Base-by-base conservation (phyloP, 129 eudicot genomes). In the Chrysanthemum seticuspe region DNA sequence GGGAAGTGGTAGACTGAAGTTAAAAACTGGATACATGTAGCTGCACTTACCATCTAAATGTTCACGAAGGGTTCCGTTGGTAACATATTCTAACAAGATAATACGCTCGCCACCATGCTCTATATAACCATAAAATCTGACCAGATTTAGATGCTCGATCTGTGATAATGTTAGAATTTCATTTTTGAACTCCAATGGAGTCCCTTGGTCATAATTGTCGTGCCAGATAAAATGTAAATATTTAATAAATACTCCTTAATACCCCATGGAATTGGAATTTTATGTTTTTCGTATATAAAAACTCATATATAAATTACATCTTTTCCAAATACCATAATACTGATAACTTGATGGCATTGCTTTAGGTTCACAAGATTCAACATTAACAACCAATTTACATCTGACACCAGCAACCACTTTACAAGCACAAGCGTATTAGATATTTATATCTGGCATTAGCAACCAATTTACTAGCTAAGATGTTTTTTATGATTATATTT, bases 101-200 rank as follows among this genome's bases (percentile, higher is more conserved):
- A 91, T 59, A 65, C 73, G 84, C 74, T 91, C 97, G 34, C 83
- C 87, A 51, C 75, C 79, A 12, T 88, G 92, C 79, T 88, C 97
- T 78, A 91, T 53, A 62, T 36, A 91, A 50, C 97, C 97, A 68
- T 78, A 77, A 49, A 83, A 83, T 67, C 83, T 79, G 1, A 91
- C 96, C 81, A 91, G 87, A 83, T 85, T 91, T 44, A 82, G 80
- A 82, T 91, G 97, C 72, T 88, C 97, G 54, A 91, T 91, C 79
- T 81, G 81, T 67, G 97, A 84, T 55, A 88, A 83, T 31, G 92
- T 84, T 50, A 61, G 84, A 68, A 91, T 78, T 63, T 91, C 97
- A 60, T 87, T 91, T 80, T 68, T 86, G 83, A 86, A 91, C 77
- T 86, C 96, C 12, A 68, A 74, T 15, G 82, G 82, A 27, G 77